Evolutionary conservation across 1,139 yeast genomes (phyloP).

Genomic region (Candida mesenterica): DNA sequence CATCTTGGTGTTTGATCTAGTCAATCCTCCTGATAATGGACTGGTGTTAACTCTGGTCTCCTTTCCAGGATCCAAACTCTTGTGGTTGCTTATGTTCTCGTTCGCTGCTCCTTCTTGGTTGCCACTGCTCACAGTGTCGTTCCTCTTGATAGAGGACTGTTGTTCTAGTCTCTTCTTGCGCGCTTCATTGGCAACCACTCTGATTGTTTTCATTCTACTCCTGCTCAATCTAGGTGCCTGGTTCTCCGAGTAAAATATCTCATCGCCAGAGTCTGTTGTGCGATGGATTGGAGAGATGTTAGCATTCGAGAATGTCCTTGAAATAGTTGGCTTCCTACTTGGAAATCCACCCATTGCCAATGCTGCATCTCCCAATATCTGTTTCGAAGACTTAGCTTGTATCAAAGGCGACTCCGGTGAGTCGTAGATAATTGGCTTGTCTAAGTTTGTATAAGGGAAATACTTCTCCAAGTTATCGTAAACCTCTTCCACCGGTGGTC

Average conservation of each 20-base stretch:
- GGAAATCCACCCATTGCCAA: constrained; percentile 3
- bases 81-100: neutral
- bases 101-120: neutral
- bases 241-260: constrained; percentile 33
- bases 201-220: constrained; percentile 75
- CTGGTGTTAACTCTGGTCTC: neutral
- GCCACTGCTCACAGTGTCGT: constrained; percentile 30
- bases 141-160: constrained; percentile 31
- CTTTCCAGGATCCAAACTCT: neutral
- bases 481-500: constrained; percentile 94
- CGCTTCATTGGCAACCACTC: constrained; percentile 93
- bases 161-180: constrained; percentile 49
- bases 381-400: constrained; percentile 8
- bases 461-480: constrained; percentile 88
- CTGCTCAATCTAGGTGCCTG: constrained; percentile 30
- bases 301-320: constrained; percentile 49
- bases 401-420: constrained; percentile 58
- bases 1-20: constrained; percentile 86
- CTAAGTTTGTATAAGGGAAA: constrained; percentile 91
- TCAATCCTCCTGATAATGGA: constrained; percentile 28
- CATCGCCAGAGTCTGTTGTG: constrained; percentile 29
- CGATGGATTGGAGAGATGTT: constrained; percentile 40
- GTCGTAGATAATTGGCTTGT: constrained; percentile 86
- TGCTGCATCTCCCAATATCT: constrained; percentile 1
- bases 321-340: constrained; percentile 37